These are phyloP conservation scores for Tetradesmus lagerheimii DNA, from an alignment of 139 green algal genomes.

Conservation along the genomic window DNA sequence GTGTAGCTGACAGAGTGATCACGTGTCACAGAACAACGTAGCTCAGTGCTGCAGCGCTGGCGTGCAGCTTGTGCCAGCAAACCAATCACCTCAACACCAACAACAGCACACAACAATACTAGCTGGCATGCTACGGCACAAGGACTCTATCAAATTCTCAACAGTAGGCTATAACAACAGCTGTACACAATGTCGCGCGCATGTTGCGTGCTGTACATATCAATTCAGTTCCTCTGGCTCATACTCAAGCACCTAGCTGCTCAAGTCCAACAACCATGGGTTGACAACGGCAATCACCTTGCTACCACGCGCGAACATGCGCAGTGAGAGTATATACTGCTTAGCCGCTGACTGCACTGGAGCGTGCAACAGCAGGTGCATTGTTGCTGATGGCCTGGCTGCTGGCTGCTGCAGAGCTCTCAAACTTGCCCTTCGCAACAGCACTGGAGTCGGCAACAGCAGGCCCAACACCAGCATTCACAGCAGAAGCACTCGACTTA, in stretches of 20 bases:
- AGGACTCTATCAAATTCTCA: too few relatives aligned
- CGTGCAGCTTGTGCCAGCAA: not conserved
- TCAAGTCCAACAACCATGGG: too few relatives aligned
- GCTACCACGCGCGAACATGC: too few relatives aligned
- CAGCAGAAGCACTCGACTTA: conserved; percentile 14
- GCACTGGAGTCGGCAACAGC: conserved; percentile 12
- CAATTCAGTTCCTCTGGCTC: too few relatives aligned
- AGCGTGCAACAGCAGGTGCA: conserved; percentile 15
- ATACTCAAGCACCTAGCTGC: too few relatives aligned
- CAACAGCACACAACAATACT: not conserved
- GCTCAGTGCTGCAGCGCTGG: not conserved
- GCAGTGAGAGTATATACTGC: not conserved
- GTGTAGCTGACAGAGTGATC: not conserved
- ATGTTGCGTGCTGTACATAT: too few relatives aligned
- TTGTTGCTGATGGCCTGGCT: conserved; percentile 17
- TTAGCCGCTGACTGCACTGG: not conserved
- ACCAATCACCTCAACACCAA: not conserved
- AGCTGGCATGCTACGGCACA: too few relatives aligned
- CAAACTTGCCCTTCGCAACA: conserved; percentile 1
- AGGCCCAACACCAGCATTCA: conserved; percentile 2
- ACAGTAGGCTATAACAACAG: too few relatives aligned
- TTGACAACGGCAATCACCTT: too few relatives aligned
- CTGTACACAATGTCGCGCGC: too few relatives aligned
- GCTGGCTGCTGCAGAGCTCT: not conserved
- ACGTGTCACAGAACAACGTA: conserved; percentile 1